These are phyloP conservation scores for Botrytis porri DNA, from an alignment of 2,329 filamentous ascomycete genomes.

Conservation along the genomic window DNA sequence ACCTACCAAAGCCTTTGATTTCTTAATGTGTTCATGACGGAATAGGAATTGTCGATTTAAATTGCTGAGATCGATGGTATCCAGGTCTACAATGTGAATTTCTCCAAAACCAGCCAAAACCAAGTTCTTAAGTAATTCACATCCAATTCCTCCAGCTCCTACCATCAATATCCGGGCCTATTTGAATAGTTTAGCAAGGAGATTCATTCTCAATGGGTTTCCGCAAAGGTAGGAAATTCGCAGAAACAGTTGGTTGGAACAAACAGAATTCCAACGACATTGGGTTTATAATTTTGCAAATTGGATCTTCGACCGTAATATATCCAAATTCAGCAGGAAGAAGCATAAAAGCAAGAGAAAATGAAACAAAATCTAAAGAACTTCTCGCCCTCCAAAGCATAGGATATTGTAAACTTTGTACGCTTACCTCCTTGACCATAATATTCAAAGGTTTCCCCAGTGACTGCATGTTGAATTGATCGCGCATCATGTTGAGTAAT, in stretches of 20 bases:
- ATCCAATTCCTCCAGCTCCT: conserved; percentile 94
- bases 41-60: conserved; percentile 98
- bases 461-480: conserved; percentile 61
- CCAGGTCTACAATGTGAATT: conserved; percentile 92
- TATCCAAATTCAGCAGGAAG: neutral
- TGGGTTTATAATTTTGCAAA: neutral
- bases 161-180: conserved; percentile 90
- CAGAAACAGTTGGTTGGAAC: neutral
- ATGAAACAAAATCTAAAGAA: neutral
- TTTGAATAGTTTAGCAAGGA: conserved; percentile 38
- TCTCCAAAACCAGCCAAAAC: conserved; percentile 89
- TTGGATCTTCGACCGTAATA: no score
- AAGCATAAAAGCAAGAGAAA: neutral
- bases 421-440: conserved; percentile 63
- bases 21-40: conserved; percentile 95
- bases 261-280: neutral
- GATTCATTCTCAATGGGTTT: conserved; percentile 6
- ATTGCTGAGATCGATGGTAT: conserved; percentile 97
- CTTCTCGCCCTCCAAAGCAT: neutral
- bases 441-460: conserved; percentile 62
- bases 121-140: conserved; percentile 95
- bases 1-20: conserved; percentile 84
- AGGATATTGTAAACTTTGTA: neutral
- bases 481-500: conserved; percentile 42
- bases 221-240: conserved; percentile 12